Conservation (phyloP, 495 filamentous ascomycete species). For the Tuber borchii region DNA sequence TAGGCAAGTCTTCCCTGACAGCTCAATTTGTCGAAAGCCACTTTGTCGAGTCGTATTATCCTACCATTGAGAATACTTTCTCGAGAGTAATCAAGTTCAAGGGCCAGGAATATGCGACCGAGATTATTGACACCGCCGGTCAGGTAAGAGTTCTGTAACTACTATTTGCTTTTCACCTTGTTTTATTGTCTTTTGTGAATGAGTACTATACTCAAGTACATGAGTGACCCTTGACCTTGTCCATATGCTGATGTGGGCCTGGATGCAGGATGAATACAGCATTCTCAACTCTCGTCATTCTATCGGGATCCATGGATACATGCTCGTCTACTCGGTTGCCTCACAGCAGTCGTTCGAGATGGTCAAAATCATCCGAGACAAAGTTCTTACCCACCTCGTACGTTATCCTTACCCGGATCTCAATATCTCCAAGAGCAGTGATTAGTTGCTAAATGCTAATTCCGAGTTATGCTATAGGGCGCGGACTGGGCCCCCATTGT, state of each 20-base stretch:
- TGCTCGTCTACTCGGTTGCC: constrained; percentile 93
- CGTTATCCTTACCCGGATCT: constrained; percentile 40
- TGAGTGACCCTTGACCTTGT: constrained; percentile 15
- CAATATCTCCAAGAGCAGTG: constrained; percentile 1
- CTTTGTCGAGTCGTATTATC: constrained; percentile 98
- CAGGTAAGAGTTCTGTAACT: constrained; percentile 57
- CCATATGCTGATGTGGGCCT: constrained; percentile 20
- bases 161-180: constrained; percentile 11
- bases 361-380: constrained; percentile 88
- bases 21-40: constrained; percentile 96
- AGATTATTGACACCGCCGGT: constrained; percentile 97
- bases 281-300: constrained; percentile 98
- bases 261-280: constrained; percentile 83
- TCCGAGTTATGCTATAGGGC: constrained; percentile 53
- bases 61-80: constrained; percentile 98
- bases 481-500: constrained; percentile 86
- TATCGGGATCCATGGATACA: constrained; percentile 98
- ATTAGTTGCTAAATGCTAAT: constrained; percentile 15
- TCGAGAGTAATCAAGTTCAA: constrained; percentile 88
- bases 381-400: constrained; percentile 94
- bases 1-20: constrained; percentile 95
- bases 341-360: constrained; percentile 94
- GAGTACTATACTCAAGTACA: background rate
- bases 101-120: constrained; percentile 86
- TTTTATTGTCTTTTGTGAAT: background rate